Evolutionary conservation across 345 rosid species (phyloP).

Genomic region (Eucalyptus sp.): DNA sequence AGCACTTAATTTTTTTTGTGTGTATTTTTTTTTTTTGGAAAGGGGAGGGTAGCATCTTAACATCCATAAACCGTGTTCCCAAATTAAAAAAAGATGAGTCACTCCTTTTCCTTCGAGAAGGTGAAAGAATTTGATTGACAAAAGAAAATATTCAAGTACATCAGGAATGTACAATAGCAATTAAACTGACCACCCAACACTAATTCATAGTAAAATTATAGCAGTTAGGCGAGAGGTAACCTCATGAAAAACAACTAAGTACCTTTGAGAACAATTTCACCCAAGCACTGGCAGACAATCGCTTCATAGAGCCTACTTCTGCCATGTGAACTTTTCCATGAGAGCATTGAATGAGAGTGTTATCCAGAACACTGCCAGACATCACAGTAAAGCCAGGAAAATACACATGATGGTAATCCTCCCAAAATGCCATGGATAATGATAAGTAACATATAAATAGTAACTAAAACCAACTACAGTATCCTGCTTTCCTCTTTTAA

Average conservation of each 20-base stretch:
- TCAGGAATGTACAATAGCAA: background rate
- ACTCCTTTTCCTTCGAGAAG: background rate
- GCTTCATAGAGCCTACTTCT: constrained; percentile 63
- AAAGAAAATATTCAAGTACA: background rate
- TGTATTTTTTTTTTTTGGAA: background rate
- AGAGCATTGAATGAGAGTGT: constrained; percentile 57
- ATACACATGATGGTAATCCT: background rate
- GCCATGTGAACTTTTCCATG: constrained; percentile 81
- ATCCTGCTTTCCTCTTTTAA: background rate
- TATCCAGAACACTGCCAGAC: constrained; percentile 49
- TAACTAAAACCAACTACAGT: background rate
- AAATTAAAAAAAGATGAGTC: background rate
- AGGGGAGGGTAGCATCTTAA: background rate
- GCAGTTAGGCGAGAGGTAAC: background rate
- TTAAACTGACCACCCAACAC: background rate
- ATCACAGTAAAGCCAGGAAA: background rate
- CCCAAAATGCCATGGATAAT: background rate
- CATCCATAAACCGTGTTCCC: background rate
- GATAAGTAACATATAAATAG: background rate
- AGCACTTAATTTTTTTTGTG: background rate
- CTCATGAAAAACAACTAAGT: background rate
- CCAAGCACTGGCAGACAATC: constrained; percentile 77
- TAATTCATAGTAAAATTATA: background rate
- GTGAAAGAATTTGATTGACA: background rate
- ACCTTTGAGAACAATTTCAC: constrained; percentile 63